Conservation (phyloP, 169 alveolate species). For the Perkinsus olseni region DNA sequence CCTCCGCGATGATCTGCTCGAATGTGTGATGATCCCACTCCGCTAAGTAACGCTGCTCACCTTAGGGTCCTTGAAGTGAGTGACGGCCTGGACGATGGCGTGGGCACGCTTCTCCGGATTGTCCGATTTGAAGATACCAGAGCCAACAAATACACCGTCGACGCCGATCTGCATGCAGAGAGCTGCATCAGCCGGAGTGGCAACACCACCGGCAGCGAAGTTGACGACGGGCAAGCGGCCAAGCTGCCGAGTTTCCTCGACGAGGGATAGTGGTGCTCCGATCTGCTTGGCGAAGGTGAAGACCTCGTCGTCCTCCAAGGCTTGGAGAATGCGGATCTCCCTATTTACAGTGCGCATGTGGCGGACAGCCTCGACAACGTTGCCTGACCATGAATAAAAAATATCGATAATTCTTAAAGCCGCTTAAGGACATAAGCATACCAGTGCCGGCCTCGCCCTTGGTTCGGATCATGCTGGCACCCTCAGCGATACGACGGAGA, state of each 20-base stretch:
- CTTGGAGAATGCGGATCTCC: slow-evolving; percentile 28
- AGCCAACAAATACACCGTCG: slow-evolving; percentile 67
- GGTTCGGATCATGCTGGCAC: slow-evolving; percentile 62
- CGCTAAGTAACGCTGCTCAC: neutral
- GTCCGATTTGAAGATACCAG: slow-evolving; percentile 56
- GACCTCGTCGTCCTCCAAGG: slow-evolving; percentile 40
- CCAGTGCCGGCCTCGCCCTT: slow-evolving; percentile 62
- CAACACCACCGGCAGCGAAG: slow-evolving; percentile 53
- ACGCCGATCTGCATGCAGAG: slow-evolving; percentile 52
- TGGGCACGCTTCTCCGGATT: slow-evolving; percentile 51
- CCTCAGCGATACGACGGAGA: slow-evolving; percentile 56
- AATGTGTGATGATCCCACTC: no score
- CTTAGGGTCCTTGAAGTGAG: slow-evolving; percentile 20
- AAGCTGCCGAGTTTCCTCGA: slow-evolving; percentile 28
- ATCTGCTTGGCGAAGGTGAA: slow-evolving; percentile 41
- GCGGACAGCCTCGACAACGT: slow-evolving; percentile 52
- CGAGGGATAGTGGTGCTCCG: slow-evolving; percentile 42
- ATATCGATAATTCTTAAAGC: no score
- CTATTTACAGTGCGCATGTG: slow-evolving; percentile 53
- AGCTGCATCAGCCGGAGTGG: slow-evolving; percentile 47
- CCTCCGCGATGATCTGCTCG: slow-evolving; percentile 3
- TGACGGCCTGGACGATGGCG: slow-evolving; percentile 45
- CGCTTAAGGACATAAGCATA: no score
- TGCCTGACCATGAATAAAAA: neutral
- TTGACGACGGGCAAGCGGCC: slow-evolving; percentile 60